Base-by-base conservation (phyloP, 352 stramenopile genomes). In the Pilasporangium apinafurcum region DNA sequence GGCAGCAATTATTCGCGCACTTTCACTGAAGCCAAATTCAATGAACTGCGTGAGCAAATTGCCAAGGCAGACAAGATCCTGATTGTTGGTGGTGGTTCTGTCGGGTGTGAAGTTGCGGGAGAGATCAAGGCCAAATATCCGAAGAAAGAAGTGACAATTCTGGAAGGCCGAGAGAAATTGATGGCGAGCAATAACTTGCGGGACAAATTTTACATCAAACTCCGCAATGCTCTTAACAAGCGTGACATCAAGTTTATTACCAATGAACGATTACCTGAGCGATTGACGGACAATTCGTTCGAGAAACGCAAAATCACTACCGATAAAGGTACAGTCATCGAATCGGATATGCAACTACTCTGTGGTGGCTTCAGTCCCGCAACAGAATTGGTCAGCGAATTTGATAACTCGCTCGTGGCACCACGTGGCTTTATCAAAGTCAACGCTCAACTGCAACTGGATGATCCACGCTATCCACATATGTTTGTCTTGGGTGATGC, bases 401-500 rank as follows among this genome's bases (percentile, higher is more conserved):
- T 69, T 30, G 55, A 65, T n/a, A 10, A 42, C 0, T 24, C 29
- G 0, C 18, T 65, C 10, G 42, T 69, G 20, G 53, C 44, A 1
- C 37, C 39, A 24, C n/a, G n/a, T n/a, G 59, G 59, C 4, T 22
- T 33, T 33, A 41, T 68, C 37, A 60, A 53, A 10, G 59, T 68
- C 29, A 68, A 65, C 27, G 38, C 8, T 0, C 45, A 62, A 14
- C 25, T 68, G 26, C 54, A 68, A 21, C 26, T 75, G 21, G 60
- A 66, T 41, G 48, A 53, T 16, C 37, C 33, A 0, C 51, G 41
- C 20, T 67, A 44, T n/a, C 22, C 37, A 3, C 46, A 69, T 29
- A 55, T 74, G 21, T 74, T 71, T 33, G 57, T 53, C 37, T n/a
- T 72, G 5, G 64, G 60, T 20, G 56, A 75, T 29, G 54, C 49